These are phyloP conservation scores for Gillenia trifoliata DNA, from an alignment of 306 rosid species.

Conservation along the genomic window DNA sequence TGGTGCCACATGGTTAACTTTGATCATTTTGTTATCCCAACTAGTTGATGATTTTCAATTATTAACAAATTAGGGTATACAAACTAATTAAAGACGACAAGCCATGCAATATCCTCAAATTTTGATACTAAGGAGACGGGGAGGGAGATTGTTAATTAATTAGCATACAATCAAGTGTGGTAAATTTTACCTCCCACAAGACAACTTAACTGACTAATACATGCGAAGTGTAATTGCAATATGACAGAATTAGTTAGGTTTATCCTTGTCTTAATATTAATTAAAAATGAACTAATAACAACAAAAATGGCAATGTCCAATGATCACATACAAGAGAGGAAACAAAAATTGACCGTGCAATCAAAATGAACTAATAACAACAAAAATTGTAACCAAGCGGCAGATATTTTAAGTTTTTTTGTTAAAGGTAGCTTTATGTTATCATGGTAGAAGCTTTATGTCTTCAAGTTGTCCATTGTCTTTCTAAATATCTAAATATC, in stretches of 20 bases:
- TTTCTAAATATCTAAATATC: constrained; percentile 7
- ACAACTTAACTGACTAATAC: not conserved
- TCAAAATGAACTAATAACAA: not conserved
- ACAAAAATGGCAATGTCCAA: not conserved
- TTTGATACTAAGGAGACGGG: not conserved
- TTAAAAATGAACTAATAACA: no score
- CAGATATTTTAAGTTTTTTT: not conserved
- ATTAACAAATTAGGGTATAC: not conserved
- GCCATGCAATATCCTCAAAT: not conserved
- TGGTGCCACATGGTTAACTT: constrained; percentile 57
- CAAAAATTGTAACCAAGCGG: not conserved
- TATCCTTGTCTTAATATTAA: not conserved
- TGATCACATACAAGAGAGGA: not conserved
- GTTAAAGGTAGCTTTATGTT: not conserved
- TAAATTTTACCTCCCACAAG: not conserved
- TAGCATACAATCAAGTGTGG: not conserved
- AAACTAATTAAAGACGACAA: not conserved
- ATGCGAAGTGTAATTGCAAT: not conserved
- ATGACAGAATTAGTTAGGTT: not conserved
- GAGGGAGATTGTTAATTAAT: not conserved
- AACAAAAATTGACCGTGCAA: not conserved
- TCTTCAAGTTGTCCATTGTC: not conserved
- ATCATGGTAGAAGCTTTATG: not conserved
- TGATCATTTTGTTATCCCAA: constrained; percentile 11
- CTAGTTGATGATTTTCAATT: constrained; percentile 7